Evolutionary conservation across 2,329 filamentous ascomycete genomes (phyloP).

Genomic region (Alternaria viburni): DNA sequence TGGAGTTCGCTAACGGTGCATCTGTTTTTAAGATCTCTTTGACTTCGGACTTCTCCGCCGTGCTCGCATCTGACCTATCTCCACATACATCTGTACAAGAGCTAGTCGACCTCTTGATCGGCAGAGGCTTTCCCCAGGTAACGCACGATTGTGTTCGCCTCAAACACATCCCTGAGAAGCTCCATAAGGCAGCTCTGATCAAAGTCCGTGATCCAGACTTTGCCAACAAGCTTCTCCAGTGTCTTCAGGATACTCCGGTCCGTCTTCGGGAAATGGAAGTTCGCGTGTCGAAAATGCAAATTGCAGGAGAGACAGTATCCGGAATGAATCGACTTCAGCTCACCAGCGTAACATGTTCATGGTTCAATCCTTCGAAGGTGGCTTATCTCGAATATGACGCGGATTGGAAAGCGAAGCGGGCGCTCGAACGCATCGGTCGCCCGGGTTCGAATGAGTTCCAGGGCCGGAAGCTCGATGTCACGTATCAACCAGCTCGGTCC

Average conservation of each 20-base stretch:
- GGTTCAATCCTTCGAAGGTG: neutral
- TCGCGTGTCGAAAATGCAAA: neutral
- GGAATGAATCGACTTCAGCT: slow-evolving; percentile 26
- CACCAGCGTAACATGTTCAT: slow-evolving; percentile 19
- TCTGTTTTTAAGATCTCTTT: neutral
- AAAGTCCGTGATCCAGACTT: neutral
- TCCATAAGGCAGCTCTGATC: neutral
- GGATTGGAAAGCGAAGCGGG: neutral
- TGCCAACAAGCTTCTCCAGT: neutral
- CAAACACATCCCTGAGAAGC: neutral
- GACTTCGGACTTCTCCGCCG: neutral
- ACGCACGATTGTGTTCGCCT: neutral
- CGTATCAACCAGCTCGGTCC: neutral
- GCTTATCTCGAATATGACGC: neutral
- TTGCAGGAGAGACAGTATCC: neutral
- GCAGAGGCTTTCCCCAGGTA: neutral
- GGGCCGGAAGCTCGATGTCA: neutral
- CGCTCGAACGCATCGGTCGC: neutral
- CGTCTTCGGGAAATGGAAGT: neutral
- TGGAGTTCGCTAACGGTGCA: neutral
- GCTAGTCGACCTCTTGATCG: neutral
- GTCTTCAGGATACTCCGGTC: neutral
- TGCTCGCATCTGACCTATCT: neutral
- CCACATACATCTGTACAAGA: neutral
- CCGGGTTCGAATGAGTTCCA: neutral